Percentiles rank a stretch among this genome's conserved stretches.
Conservation (phyloP, 2,329 filamentous ascomycete genomes). For the Neodidymelliopsis sp. region DNA sequence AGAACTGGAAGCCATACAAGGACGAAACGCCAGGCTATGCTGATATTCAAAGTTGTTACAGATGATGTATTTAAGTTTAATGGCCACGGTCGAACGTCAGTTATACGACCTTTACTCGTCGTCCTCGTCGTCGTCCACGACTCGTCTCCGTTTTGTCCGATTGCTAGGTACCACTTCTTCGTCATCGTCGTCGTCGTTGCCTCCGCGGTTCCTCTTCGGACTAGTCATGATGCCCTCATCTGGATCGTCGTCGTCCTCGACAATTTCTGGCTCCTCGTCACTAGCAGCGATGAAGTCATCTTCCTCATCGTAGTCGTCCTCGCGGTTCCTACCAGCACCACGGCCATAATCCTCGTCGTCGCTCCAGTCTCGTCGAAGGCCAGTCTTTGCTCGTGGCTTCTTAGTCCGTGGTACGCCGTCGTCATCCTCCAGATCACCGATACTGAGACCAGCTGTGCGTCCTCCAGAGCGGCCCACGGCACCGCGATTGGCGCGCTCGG, state of each 20-base stretch:
- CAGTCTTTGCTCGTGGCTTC: constrained; percentile 47
- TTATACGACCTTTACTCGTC: constrained; percentile 43
- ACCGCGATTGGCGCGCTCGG: constrained; percentile 61
- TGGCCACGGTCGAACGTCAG: neutral
- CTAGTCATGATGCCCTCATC: constrained; percentile 56
- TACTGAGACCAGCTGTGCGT: constrained; percentile 65
- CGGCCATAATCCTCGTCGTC: constrained; percentile 81
- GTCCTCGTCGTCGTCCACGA: constrained; percentile 59
- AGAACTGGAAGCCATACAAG: neutral
- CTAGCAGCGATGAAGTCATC: constrained; percentile 81
- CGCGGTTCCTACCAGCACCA: constrained; percentile 61
- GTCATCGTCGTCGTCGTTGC: constrained; percentile 47
- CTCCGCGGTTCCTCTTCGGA: constrained; percentile 50
- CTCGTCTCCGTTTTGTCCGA: constrained; percentile 52
- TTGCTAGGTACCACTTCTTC: constrained; percentile 44
- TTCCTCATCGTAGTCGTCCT: constrained; percentile 80
- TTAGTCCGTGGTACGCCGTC: constrained; percentile 42
- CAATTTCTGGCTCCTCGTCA: constrained; percentile 73
- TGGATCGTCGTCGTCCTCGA: constrained; percentile 64
- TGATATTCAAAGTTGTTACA: constrained; percentile 18
- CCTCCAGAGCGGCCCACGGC: constrained; percentile 58
- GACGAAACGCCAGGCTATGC: constrained; percentile 35
- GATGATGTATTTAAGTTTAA: neutral
- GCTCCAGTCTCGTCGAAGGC: constrained; percentile 60
- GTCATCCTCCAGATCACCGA: constrained; percentile 66